Evolutionary conservation across 176 grass and related monocot species (phyloP).

Genomic region (Raddia distichophylla): DNA sequence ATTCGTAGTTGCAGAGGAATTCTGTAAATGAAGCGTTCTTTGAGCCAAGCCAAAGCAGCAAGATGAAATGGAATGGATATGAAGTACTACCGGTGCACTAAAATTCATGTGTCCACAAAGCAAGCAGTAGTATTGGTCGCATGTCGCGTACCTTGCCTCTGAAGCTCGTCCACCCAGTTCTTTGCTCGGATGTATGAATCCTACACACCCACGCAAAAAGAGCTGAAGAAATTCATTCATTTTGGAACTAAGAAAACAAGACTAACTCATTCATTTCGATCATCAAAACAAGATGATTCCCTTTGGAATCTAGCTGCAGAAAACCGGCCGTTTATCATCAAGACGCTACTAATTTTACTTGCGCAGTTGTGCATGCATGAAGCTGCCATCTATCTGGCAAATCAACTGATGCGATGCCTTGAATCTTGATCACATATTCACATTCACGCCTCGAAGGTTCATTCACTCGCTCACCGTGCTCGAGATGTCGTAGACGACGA

Average conservation of each 20-base stretch:
- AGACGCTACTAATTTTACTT: no score
- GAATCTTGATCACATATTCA: no score
- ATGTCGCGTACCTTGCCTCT: constrained; percentile 31
- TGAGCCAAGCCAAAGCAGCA: not conserved
- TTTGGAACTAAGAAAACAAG: no score
- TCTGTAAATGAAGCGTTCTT: not conserved
- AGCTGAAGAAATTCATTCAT: not conserved
- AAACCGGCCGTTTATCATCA: no score
- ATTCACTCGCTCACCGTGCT: constrained; percentile 52
- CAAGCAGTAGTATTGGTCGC: not conserved
- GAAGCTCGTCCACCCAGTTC: constrained; percentile 69
- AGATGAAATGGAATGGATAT: not conserved
- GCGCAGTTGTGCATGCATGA: no score
- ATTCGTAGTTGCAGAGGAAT: no score
- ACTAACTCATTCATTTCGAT: not conserved
- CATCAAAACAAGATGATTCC: no score
- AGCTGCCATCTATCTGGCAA: no score
- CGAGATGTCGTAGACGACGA: constrained; percentile 85
- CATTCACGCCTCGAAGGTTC: not conserved
- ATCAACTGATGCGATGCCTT: no score
- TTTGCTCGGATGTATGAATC: constrained; percentile 64
- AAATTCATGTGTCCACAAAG: no score
- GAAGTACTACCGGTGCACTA: not conserved
- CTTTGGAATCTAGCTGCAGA: no score
- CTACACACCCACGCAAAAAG: constrained; percentile 1